Base-by-base conservation (phyloP, 1,284 basidiomycete species). In the Rhodotorula sp. region DNA sequence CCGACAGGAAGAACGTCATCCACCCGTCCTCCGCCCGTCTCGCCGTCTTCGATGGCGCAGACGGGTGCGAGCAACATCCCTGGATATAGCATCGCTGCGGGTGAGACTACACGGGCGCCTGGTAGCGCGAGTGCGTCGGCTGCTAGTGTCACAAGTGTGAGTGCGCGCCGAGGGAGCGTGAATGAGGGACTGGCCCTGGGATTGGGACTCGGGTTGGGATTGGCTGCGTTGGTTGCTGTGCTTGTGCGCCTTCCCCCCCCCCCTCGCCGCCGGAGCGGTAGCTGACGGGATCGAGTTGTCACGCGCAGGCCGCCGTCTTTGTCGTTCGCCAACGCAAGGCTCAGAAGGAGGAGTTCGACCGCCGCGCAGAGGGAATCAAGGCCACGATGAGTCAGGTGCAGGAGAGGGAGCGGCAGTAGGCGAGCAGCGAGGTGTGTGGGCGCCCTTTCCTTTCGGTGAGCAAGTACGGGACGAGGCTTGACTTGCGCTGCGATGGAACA, bases 51-150 rank as follows among this genome's bases (percentile, higher is more conserved):
- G 10, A 65, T 5, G 4, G 63, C 63, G 0, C 7, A 5, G 22
- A 47, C 55, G 13, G 47, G 52, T 2, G 48, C 68, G 30, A 54
- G 51, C 47, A 66, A 66, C 63, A 19, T 69, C 24, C 59, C 67
- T 11, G 67, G 67, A 11, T 20, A 10, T 22, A 54, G 55, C 13
- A 70, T 70, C 59, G 68, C 64, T 5, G 64, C 64, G 3, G 53
- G 48, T 9, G 46, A 46, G 32, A 47, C 66, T 1, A 22, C 44
- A 24, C 20, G 36, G 29, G 52, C 61, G 27, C 15, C 22, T 15
- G 32, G 15, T 27, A 52, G 61, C 27, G 32, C 53, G 30, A n/a
- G n/a, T n/a, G 44, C 54, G 4, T 46, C 30, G 7, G 20, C 32
- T 17, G 46, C 36, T 46, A 24, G 48, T 22, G 32, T 56, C 27